Conservation (phyloP, 2,329 filamentous ascomycete species). For the Incumbomyces delicatus region DNA sequence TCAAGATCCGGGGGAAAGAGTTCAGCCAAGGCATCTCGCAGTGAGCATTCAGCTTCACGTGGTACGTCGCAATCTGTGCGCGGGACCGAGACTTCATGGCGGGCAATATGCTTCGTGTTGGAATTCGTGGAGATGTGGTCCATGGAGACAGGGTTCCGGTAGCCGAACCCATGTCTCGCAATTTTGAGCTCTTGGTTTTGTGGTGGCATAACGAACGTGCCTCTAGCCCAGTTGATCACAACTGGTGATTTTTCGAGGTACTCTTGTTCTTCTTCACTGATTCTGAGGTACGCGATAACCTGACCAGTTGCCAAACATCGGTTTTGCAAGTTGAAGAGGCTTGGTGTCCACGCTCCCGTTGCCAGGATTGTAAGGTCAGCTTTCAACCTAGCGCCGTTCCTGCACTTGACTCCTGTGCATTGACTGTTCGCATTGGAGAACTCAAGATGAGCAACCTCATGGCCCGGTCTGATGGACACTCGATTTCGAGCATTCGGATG, state of each 20-base stretch:
- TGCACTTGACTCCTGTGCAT: not conserved
- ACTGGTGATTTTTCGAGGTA: constrained; percentile 58
- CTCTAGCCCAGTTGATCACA: constrained; percentile 37
- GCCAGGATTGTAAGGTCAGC: constrained; percentile 50
- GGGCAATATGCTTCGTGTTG: not conserved
- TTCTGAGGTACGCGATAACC: constrained; percentile 63
- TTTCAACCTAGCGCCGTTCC: constrained; percentile 10
- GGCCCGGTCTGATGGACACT: constrained; percentile 28
- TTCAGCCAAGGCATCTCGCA: constrained; percentile 51
- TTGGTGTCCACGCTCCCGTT: constrained; percentile 76
- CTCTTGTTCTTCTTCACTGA: constrained; percentile 62
- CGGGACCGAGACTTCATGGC: constrained; percentile 30
- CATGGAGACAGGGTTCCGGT: constrained; percentile 25
- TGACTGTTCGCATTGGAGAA: constrained; percentile 12
- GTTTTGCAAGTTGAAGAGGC: constrained; percentile 66
- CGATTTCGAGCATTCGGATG: constrained; percentile 22
- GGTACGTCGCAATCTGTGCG: constrained; percentile 30
- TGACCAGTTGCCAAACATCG: constrained; percentile 75
- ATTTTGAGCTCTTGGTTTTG: constrained; percentile 50
- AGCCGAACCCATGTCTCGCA: constrained; percentile 60
- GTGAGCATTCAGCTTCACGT: constrained; percentile 49
- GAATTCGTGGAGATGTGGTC: not conserved
- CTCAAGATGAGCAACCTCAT: constrained; percentile 27
- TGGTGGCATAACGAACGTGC: constrained; percentile 47
- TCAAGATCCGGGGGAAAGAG: constrained; percentile 46